Percentiles rank a stretch among this genome's conserved stretches.
phyloP scores from a whole-genome alignment of 495 filamentous ascomycete genomes.

The Daldinia caldariorum region DNA sequence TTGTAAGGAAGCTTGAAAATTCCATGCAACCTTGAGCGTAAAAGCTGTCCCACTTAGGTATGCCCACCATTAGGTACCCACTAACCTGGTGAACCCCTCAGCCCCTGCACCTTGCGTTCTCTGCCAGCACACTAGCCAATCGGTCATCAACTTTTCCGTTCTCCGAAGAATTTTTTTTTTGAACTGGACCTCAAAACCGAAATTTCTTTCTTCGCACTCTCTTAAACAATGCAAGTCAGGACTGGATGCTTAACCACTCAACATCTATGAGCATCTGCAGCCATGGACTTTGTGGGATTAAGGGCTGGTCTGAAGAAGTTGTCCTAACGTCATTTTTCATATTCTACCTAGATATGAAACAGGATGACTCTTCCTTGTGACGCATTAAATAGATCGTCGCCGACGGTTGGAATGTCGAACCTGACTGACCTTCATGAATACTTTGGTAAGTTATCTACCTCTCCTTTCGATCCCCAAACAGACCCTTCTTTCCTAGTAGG shows the following conservation, averaged over 20 bases:
- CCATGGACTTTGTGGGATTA: not conserved
- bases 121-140: constrained; percentile 45
- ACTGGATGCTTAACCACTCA: not conserved
- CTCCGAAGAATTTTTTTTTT: constrained; percentile 31
- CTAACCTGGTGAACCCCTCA: constrained; percentile 14
- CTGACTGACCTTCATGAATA: not conserved
- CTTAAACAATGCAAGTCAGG: constrained; percentile 5
- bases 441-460: constrained; percentile 21
- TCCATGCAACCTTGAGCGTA: constrained; percentile 16
- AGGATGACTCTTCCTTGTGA: not conserved
- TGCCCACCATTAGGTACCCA: not conserved
- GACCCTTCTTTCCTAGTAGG: constrained; percentile 3
- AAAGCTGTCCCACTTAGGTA: constrained; percentile 41
- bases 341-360: not conserved
- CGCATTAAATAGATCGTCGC: not conserved
- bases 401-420: not conserved
- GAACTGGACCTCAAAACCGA: constrained; percentile 19
- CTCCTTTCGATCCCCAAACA: constrained; percentile 1
- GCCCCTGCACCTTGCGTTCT: constrained; percentile 2
- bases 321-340: not conserved
- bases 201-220: constrained; percentile 28
- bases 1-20: constrained; percentile 26
- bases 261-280: not conserved
- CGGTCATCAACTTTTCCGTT: constrained; percentile 10
- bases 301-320: not conserved